These are phyloP conservation scores for Poronia punctata DNA, from an alignment of 495 filamentous ascomycete species.

Conservation along the genomic window DNA sequence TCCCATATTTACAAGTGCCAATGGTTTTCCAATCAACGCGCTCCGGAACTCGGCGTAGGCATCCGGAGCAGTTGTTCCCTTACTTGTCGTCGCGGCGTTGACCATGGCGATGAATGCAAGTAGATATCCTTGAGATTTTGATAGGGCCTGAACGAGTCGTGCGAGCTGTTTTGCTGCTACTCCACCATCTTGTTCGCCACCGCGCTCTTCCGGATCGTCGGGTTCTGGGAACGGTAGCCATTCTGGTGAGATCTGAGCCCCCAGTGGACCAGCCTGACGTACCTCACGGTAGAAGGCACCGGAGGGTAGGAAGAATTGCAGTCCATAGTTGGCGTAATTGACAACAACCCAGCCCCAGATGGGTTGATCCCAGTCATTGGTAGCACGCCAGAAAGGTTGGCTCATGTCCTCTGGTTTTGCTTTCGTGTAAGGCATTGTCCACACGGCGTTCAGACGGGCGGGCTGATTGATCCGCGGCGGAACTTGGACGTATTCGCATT, in stretches of 20 bases:
- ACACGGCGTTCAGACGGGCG: neutral
- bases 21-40: neutral
- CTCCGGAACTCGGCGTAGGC: neutral
- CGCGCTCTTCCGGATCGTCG: neutral
- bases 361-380: slow-evolving; percentile 30
- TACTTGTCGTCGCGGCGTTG: neutral
- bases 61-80: neutral
- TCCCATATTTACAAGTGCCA: neutral
- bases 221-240: neutral
- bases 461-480: neutral
- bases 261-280: neutral
- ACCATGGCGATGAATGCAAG: neutral
- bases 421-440: neutral
- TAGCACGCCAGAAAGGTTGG: slow-evolving; percentile 20
- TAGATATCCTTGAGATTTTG: neutral
- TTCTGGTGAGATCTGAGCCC: neutral
- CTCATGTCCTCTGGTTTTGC: slow-evolving; percentile 16
- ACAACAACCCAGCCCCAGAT: slow-evolving; percentile 2
- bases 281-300: neutral
- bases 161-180: no score
- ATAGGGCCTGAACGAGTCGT: no score
- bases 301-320: neutral
- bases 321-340: slow-evolving; percentile 12
- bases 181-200: no score
- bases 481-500: neutral